Base-by-base conservation (phyloP, 768 basidiomycete species). In the Boletus vermiculosoides region DNA sequence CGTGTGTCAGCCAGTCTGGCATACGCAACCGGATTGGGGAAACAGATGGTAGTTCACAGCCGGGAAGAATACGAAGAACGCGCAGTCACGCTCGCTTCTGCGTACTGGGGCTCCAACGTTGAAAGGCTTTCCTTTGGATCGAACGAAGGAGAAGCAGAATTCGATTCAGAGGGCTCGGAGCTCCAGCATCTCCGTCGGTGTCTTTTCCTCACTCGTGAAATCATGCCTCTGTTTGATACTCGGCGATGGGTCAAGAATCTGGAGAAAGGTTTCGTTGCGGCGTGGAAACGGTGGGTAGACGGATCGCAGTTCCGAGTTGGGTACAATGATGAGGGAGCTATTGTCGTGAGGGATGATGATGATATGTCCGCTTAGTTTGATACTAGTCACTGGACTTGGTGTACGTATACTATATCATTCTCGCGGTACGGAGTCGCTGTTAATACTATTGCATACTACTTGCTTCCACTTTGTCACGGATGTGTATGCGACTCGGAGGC, bases 1-100 rank as follows among this genome's bases (percentile, higher is more conserved):
- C 74, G 80, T 8, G 81, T 82, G 28, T 79, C 73, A 4, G 78
- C 80, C 22, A 78, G 78, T 57, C 75, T 81, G 45, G 80, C 73
- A 8, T 63, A 71, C 37, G 81, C 80, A 3, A 82, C 80, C 0
- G 80, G 78, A 13, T 69, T 79, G 56, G 81, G 80, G 9, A 65
- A 73, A 30, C 65, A 75, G 52, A 81, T 82, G 81, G 71, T 78
- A 25, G 81, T 80, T 40, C 53, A 65, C 46, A 76, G 68, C 52
- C 59, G 73, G 31, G 73, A 74, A 45, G 78, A 77, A 57, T 82
- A 82, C 56, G 80, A 80, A 62, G 69, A 66, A 6, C 74, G 80
- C 2, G 80, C 79, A 0, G 74, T 82, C 33, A 56, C 66, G 30
- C 69, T 80, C 42, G 78, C 77, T 0, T 56, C 66, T 36, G 63